Evolutionary conservation across 495 filamentous ascomycete species (phyloP).

Genomic region (Lasiosphaeria hispida): DNA sequence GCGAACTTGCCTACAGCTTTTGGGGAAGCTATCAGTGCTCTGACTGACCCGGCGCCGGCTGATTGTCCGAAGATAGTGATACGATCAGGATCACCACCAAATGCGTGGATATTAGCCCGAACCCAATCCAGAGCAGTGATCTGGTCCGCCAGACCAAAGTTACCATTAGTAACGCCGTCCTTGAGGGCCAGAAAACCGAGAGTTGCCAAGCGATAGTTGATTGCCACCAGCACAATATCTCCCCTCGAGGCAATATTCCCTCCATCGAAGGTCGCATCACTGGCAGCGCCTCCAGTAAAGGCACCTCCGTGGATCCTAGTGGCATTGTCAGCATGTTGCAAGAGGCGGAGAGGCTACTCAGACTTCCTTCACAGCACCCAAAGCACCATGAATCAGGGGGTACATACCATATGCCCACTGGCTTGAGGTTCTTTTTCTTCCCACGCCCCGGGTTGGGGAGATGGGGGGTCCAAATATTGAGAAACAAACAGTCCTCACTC

Average conservation of each 20-base stretch:
- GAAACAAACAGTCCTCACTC: conserved; percentile 50
- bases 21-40: conserved; percentile 53
- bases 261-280: conserved; percentile 45
- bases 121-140: conserved; percentile 64
- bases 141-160: conserved; percentile 56
- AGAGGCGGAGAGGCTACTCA: background rate
- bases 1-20: conserved; percentile 50
- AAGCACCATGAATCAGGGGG: background rate
- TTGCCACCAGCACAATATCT: conserved; percentile 59
- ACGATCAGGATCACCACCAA: conserved; percentile 60
- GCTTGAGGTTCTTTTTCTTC: conserved; percentile 35
- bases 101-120: conserved; percentile 54
- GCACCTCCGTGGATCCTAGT: conserved; percentile 43
- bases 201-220: conserved; percentile 62
- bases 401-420: conserved; percentile 47
- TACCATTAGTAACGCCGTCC: conserved; percentile 51
- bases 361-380: too few species aligned
- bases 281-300: conserved; percentile 39
- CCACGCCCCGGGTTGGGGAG: conserved; percentile 38
- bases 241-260: conserved; percentile 49
- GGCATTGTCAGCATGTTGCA: background rate
- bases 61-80: conserved; percentile 59
- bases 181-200: conserved; percentile 57
- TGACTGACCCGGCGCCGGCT: conserved; percentile 52
- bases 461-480: conserved; percentile 55